phyloP scores from a whole-genome alignment of 495 filamentous ascomycete genomes.

The Aspergillus hancockii region DNA sequence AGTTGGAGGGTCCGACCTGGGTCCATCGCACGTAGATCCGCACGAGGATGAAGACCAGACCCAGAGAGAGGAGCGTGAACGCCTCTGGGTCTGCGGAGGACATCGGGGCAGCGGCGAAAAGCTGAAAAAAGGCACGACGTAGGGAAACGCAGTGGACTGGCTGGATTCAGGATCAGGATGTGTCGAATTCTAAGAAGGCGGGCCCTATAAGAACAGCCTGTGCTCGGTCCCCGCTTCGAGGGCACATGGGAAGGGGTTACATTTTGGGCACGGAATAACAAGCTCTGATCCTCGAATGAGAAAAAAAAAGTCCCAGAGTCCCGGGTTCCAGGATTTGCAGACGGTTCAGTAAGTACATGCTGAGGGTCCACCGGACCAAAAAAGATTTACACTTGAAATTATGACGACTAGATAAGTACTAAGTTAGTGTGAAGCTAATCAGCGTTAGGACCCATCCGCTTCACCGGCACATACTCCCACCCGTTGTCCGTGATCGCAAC shows the following conservation, averaged over 20 bases:
- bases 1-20: slow-evolving; percentile 44
- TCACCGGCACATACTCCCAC: not conserved
- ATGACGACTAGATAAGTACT: not conserved
- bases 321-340: not conserved
- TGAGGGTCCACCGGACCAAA: not conserved
- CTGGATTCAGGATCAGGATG: not conserved
- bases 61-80: slow-evolving; percentile 49
- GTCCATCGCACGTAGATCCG: slow-evolving; percentile 48
- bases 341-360: not conserved
- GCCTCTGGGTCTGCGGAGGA: slow-evolving; percentile 34
- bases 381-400: not conserved
- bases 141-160: not conserved
- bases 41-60: slow-evolving; percentile 41
- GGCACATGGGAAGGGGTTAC: not conserved
- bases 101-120: not conserved
- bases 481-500: not conserved
- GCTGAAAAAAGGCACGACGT: not conserved
- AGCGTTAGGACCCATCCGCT: not conserved
- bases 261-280: not conserved
- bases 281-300: not conserved
- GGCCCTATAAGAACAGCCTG: not conserved
- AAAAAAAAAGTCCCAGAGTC: not conserved
- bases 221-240: not conserved
- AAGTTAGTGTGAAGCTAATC: not conserved
- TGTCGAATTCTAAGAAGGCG: too few relatives aligned